phyloP scores from a whole-genome alignment of 306 rosid genomes.

The Dryas octopetala region DNA sequence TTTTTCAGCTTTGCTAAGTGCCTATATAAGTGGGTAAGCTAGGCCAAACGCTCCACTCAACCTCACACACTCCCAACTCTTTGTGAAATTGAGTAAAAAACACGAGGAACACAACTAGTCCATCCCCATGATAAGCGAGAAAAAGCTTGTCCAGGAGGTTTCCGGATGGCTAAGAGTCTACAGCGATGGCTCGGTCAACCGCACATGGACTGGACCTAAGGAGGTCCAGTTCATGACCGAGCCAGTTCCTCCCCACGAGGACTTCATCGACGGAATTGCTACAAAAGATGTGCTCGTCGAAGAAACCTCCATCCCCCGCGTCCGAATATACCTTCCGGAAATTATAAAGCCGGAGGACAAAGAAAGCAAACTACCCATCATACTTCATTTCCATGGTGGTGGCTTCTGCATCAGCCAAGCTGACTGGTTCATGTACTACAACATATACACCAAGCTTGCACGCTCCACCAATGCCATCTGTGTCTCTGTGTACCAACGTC shows the following conservation, averaged over 20 bases:
- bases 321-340: slow-evolving; percentile 53
- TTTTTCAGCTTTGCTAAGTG: too few species aligned
- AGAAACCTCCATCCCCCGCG: slow-evolving; percentile 22
- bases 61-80: too few species aligned
- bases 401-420: slow-evolving; percentile 78
- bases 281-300: slow-evolving; percentile 31
- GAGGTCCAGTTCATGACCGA: slow-evolving; percentile 51
- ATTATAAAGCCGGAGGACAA: not conserved
- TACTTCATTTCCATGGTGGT: slow-evolving; percentile 74
- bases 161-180: slow-evolving; percentile 69
- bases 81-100: too few species aligned
- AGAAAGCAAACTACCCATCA: slow-evolving; percentile 34
- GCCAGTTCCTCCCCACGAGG: slow-evolving; percentile 44
- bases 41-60: too few species aligned
- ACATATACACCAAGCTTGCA: slow-evolving; percentile 35
- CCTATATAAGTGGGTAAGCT: too few species aligned
- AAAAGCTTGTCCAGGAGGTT: slow-evolving; percentile 44
- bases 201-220: slow-evolving; percentile 58
- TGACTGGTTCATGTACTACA: slow-evolving; percentile 66
- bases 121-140: not conserved
- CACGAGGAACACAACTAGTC: too few species aligned
- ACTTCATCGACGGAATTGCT: slow-evolving; percentile 51
- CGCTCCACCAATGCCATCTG: slow-evolving; percentile 32
- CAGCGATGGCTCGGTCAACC: slow-evolving; percentile 65
- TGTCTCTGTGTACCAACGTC: slow-evolving; percentile 52